Conservation (phyloP, 2,329 filamentous ascomycete genomes). For the Clarireedia monteithiana region DNA sequence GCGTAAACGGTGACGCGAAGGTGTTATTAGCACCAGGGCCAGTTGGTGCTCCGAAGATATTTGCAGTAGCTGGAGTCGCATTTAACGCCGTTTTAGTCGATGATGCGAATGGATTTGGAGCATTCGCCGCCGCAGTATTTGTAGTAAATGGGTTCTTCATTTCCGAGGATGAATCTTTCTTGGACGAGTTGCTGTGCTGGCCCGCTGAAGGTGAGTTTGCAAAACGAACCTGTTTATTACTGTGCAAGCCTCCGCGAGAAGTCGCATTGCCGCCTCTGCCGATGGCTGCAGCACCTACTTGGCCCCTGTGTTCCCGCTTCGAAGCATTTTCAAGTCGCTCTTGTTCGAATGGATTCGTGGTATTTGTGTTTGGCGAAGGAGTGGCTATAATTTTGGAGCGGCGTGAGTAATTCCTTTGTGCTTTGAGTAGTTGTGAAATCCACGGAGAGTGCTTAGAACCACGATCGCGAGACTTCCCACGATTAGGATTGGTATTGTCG, state of each 20-base stretch:
- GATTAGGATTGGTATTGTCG: slow-evolving; percentile 13
- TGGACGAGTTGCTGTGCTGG: background rate
- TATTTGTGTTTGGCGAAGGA: slow-evolving; percentile 9
- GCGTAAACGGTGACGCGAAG: slow-evolving; percentile 4
- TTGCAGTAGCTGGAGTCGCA: background rate
- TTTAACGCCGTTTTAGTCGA: background rate
- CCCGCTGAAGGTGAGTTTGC: slow-evolving; percentile 10
- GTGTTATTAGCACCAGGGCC: background rate
- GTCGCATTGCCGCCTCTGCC: slow-evolving; percentile 18
- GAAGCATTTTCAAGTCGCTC: slow-evolving; percentile 29
- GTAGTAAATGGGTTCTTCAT: slow-evolving; percentile 1
- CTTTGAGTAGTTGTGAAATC: background rate
- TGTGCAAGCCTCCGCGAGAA: slow-evolving; percentile 11
- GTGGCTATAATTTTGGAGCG: slow-evolving; percentile 12
- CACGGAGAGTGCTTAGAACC: slow-evolving; percentile 13
- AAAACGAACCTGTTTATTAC: slow-evolving; percentile 25
- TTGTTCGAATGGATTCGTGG: slow-evolving; percentile 23
- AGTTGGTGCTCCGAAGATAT: slow-evolving; percentile 2
- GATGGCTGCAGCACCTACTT: slow-evolving; percentile 16
- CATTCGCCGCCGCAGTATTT: background rate
- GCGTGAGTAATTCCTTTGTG: slow-evolving; percentile 2
- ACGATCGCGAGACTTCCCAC: slow-evolving; percentile 10
- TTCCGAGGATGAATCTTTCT: background rate
- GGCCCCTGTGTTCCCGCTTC: slow-evolving; percentile 23
- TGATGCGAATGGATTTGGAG: slow-evolving; percentile 14